Base-by-base conservation (phyloP, 1,284 basidiomycete genomes). In the Pascua sp. region DNA sequence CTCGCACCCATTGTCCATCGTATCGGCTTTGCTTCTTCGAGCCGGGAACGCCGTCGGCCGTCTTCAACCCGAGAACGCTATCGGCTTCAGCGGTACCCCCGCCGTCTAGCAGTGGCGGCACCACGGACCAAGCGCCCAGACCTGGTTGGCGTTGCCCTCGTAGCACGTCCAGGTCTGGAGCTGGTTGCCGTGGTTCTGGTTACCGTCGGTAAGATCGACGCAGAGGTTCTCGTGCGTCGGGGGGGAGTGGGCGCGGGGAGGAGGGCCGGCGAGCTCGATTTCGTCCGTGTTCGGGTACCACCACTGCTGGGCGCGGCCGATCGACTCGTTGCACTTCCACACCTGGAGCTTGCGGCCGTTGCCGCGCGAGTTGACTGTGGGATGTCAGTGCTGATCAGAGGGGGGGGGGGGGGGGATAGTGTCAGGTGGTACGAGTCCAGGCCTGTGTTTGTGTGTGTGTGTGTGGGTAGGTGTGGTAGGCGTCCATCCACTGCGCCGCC, bases 81-180 rank as follows among this genome's bases (percentile, higher is more conserved):
- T 32, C 24, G 24, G 24, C 24, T 4, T 32, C 24, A 32, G 24
- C 4, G 24, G 24, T 17, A 11, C 24, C 43, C n/a, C 24, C 24
- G 7, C 24, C 24, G 4, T 32, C 42, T 45, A 46, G 41, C 49
- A 41, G 53, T 48, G 43, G 58, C 57, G 56, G 48, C 49, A 50
- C 56, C 61, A 57, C 17, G 41, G 55, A 18, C 50, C 50, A 15
- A 54, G 49, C 38, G 52, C 57, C 58, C 57, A 56, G 38, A 57
- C 49, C 58, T 68, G 67, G 51, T 67, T 62, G 17, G 49, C 48
- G 57, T 67, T 64, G 39, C 53, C 58, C 11, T 55, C 59, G 44
- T 50, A 49, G 49, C 65, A 67, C 43, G 56, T 39, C 63, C 63
- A 67, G 32, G 57, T 52, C 59, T 69, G 67, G 12, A 63, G 53